Base-by-base conservation (phyloP, 2,329 filamentous ascomycete genomes). In the Zopfia rhizophila region DNA sequence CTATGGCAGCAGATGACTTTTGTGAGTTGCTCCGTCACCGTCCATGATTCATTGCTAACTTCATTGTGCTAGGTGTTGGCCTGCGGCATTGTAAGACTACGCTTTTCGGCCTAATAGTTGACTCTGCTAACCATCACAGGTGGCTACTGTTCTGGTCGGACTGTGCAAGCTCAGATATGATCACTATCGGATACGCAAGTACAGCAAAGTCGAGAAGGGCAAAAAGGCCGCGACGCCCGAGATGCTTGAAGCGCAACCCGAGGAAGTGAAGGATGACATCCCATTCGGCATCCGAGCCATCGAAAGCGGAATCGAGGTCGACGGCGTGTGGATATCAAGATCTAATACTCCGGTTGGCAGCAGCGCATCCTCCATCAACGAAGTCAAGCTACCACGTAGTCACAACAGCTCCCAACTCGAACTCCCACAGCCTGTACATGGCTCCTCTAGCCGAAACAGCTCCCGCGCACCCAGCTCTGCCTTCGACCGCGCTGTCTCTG, bases 1-100 rank as follows among this genome's bases (percentile, higher is more conserved):
- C 75, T 94, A 61, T 96, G 91, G 91, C 84, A 94, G 78, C 86
- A 96, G 76, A 86, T 96, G 85, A 89, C 86, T 40, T 90, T 96
- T 76, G 91, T 96, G 77, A 79, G 89, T 80, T 14, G 21, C 11
- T 38, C 18, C 37, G 17, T 28, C 13, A 17, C 32, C 39, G 8
- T 21, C 56, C 12, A 7, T 43, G 17, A 8, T 13, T 19, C 21
- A 35, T 27, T 52, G 51, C 64, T 70, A 62, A 70, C 63, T 30
- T 47, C 23, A 48, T 51, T 12, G 39, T 35, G 40, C 39, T 55
- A 95, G 90, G 82, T 91, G 21, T 81, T 96, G 36, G 89, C 79
- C 25, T 82, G 83, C 57, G 83, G 82, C 48, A 91, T 96, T 55
- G 80, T 83, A 75, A 51, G 69, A 37, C 25, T 36, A 27, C 25